Evolutionary conservation across 352 stramenopile genomes (phyloP).

Genomic region (Phytopythium boreale): DNA sequence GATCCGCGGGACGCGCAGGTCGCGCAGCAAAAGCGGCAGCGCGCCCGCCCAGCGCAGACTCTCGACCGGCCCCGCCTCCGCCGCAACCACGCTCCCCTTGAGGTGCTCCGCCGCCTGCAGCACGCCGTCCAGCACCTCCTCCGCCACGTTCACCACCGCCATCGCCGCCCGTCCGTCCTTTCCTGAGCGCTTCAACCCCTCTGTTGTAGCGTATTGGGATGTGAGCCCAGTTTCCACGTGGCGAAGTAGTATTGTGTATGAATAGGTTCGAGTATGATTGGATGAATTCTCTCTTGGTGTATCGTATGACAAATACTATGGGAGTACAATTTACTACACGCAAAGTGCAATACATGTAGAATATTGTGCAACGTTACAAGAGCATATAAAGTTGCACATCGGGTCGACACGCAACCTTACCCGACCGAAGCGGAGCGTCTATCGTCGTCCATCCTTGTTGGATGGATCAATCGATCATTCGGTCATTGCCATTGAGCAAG

Average conservation of each 20-base stretch:
- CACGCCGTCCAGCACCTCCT: constrained; percentile 55
- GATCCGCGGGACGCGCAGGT: constrained; percentile 52
- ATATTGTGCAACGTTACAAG: too few relatives aligned
- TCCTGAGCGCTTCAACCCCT: not conserved
- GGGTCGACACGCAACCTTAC: too few relatives aligned
- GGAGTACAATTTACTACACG: too few relatives aligned
- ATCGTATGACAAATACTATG: too few relatives aligned
- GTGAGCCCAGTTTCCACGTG: not conserved
- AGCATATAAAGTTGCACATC: too few relatives aligned
- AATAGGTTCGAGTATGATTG: not conserved
- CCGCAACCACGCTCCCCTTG: constrained; percentile 38
- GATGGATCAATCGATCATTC: too few relatives aligned
- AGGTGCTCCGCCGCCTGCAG: constrained; percentile 57
- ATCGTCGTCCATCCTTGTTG: too few relatives aligned
- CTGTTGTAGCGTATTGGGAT: not conserved
- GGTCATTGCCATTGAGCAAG: not conserved
- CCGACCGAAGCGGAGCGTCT: too few relatives aligned
- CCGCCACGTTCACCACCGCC: constrained; percentile 41
- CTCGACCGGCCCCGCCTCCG: constrained; percentile 57
- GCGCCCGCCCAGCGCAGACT: constrained; percentile 61
- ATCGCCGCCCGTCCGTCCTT: not conserved
- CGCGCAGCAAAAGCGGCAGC: constrained; percentile 61
- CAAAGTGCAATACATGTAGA: too few relatives aligned
- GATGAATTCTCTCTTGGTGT: too few relatives aligned
- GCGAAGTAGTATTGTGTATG: not conserved